These are phyloP conservation scores for Alternaria gaisen DNA, from an alignment of 2,329 filamentous ascomycete species.

Conservation along the genomic window DNA sequence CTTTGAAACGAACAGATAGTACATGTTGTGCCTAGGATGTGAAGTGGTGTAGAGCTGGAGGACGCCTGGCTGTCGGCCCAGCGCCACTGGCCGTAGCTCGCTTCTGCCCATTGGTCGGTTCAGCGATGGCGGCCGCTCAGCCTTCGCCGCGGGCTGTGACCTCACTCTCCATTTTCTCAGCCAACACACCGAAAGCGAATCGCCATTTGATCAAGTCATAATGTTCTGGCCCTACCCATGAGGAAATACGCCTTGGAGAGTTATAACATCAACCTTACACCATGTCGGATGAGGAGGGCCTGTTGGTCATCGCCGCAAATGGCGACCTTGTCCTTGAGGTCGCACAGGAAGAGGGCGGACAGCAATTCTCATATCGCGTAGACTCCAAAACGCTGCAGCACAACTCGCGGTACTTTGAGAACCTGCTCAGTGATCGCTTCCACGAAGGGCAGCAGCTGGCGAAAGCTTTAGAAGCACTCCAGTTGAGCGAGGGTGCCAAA, in stretches of 20 bases:
- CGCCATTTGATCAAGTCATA: conserved; percentile 26
- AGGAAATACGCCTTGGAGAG: conserved; percentile 35
- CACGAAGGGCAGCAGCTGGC: conserved; percentile 67
- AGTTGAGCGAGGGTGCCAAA: conserved; percentile 54
- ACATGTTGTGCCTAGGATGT: not conserved
- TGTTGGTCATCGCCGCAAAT: conserved; percentile 62
- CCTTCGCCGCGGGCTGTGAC: conserved; percentile 21
- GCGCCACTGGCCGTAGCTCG: conserved; percentile 9
- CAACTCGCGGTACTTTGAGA: conserved; percentile 74
- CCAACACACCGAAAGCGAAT: conserved; percentile 21
- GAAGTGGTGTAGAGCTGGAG: conserved; percentile 3
- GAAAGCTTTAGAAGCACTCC: conserved; percentile 61
- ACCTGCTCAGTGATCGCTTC: conserved; percentile 72
- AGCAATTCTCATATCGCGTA: conserved; percentile 69
- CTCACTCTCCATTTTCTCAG: conserved; percentile 6
- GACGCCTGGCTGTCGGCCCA: conserved; percentile 1
- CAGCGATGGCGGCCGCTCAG: conserved; percentile 3
- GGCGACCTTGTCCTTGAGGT: conserved; percentile 75
- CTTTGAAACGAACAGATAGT: not conserved
- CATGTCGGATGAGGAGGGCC: conserved; percentile 38
- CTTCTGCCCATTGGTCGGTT: conserved; percentile 10
- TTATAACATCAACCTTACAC: conserved; percentile 13
- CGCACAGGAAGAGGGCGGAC: conserved; percentile 67
- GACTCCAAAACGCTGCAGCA: conserved; percentile 64
- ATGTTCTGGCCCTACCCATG: conserved; percentile 64